Evolutionary conservation across 1,284 basidiomycete genomes (phyloP), one percentile per base, ranked within the genome.

Genomic region (Puccinia polysora): DNA sequence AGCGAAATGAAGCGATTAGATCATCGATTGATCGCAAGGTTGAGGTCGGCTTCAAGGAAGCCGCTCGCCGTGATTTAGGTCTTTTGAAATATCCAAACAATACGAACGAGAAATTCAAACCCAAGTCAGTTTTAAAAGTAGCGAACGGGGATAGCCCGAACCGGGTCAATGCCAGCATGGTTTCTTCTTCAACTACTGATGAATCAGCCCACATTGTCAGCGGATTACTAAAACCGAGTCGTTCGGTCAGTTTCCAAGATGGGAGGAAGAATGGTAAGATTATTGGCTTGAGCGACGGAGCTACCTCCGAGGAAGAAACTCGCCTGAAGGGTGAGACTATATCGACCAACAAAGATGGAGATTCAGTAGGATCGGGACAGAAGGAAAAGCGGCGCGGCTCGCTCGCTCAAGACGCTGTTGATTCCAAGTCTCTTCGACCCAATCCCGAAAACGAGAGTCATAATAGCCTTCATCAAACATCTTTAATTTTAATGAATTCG

Each of bases 161-260:
- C n/a, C 10, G 50, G 30, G 36, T 4, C 20, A 63, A 50, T n/a
- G 32, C 28, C 14, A 34, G 34, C 23, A 20, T 40, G 45, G 14
- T 30, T 56, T 40, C 45, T n/a, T 49, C 43, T 6, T 28, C 67
- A 40, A 40, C 34, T 30, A 20, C 49, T 20, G 60, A 63, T 4
- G 45, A 50, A 30, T 36, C 45, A n/a, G n/a, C n/a, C 8, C 25
- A 47, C 6, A 6, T 32, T 6, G n/a, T 23, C 14, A 49, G 8
- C 15, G 30, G 60, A n/a, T 20, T 23, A 4, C 47, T 34, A n/a
- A 73, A 79, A 0, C 84, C 87, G 74, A 85, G 87, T 30, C 85
- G 92, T 36, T 93, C 90, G 53, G 93, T 97, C 65, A 93, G 90
- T 79, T 97, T 97, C 81, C 94, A 91, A 20, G 93, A 97, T 78